These are phyloP conservation scores for Cryptococcus neoformans DNA, from an alignment of 1,284 basidiomycete species.

Conservation along the genomic window DNA sequence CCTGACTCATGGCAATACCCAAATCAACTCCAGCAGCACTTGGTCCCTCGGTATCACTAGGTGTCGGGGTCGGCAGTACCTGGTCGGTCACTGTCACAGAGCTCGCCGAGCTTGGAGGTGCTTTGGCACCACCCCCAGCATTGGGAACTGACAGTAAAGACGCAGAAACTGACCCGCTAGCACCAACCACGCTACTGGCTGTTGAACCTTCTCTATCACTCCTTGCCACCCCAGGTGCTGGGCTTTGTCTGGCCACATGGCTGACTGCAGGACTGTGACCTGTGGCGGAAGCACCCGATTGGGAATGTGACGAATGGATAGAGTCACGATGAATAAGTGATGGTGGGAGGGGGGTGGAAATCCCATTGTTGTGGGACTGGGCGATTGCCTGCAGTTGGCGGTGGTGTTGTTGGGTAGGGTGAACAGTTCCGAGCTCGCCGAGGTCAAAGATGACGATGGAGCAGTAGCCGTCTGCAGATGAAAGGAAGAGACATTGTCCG, in stretches of 20 bases:
- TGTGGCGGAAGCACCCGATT: slow-evolving; percentile 8
- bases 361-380: slow-evolving; percentile 61
- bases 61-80: slow-evolving; percentile 25
- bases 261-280: slow-evolving; percentile 50
- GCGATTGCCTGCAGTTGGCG: slow-evolving; percentile 83
- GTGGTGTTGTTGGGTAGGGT: slow-evolving; percentile 82
- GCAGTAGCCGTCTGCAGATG: slow-evolving; percentile 95
- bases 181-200: slow-evolving; percentile 15
- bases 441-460: slow-evolving; percentile 75
- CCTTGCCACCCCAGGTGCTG: slow-evolving; percentile 24
- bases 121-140: neutral
- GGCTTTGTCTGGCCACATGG: slow-evolving; percentile 22
- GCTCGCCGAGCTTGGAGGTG: slow-evolving; percentile 22
- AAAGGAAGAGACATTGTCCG: slow-evolving; percentile 86
- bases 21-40: slow-evolving; percentile 6
- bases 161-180: neutral
- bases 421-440: slow-evolving; percentile 80
- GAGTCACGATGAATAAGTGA: slow-evolving; percentile 39
- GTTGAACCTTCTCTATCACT: slow-evolving; percentile 44
- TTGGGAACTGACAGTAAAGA: too few species aligned
- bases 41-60: slow-evolving; percentile 30
- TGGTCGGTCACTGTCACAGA: slow-evolving; percentile 15
- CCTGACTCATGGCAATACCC: slow-evolving; percentile 1
- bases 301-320: neutral
- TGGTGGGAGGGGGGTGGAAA: slow-evolving; percentile 34